A percentile compares a stretch with the other conserved stretches of the same genome.
Conservation (phyloP, 495 filamentous ascomycete species). For the Talaromyces thailandensis region DNA sequence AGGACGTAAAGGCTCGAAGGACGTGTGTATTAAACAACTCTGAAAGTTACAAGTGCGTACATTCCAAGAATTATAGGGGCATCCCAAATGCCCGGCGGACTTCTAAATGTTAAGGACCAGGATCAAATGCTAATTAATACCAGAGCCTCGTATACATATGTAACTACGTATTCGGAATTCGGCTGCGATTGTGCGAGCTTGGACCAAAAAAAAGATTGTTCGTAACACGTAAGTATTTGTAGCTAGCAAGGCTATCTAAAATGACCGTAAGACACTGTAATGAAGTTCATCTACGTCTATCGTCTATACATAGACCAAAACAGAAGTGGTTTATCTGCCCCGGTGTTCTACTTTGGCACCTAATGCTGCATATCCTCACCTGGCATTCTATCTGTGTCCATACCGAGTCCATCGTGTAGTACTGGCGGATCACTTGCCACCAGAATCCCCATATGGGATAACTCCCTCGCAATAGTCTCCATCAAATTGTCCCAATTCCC, state of each 20-base stretch:
- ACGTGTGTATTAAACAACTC: neutral
- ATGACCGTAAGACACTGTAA: neutral
- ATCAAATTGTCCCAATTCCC: neutral
- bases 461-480: neutral
- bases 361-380: neutral
- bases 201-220: neutral
- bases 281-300: neutral
- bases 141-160: neutral
- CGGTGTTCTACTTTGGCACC: neutral
- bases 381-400: neutral
- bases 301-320: neutral
- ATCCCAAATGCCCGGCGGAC: neutral
- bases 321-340: neutral
- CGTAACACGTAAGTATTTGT: neutral
- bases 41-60: neutral
- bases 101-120: neutral
- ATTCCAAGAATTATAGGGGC: neutral
- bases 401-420: neutral
- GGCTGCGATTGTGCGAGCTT: neutral
- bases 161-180: neutral
- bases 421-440: neutral
- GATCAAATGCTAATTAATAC: neutral
- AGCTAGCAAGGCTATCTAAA: neutral
- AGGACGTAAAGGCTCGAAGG: too few relatives aligned
- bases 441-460: neutral